Conservation (phyloP, 192 early-diverging fungal species). For the Coemansia sp. region DNA sequence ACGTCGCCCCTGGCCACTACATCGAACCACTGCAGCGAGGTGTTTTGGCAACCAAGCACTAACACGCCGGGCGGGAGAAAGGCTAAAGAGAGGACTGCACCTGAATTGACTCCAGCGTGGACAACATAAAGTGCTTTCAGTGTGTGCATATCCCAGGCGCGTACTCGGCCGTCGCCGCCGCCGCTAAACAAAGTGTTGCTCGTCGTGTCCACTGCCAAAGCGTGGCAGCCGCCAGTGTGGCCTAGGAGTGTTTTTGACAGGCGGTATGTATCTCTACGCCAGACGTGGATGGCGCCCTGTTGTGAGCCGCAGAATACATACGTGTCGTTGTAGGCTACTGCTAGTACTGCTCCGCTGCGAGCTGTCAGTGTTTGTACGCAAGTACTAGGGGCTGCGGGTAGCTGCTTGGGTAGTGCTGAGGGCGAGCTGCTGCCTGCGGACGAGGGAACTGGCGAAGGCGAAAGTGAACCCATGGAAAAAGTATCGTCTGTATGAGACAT, state of each 20-base stretch:
- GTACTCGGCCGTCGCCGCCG: constrained; percentile 69
- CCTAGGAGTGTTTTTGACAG: constrained; percentile 36
- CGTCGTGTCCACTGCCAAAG: constrained; percentile 14
- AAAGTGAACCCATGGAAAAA: not conserved
- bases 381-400: not conserved
- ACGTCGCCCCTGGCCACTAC: constrained; percentile 19
- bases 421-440: not conserved
- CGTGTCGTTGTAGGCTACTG: constrained; percentile 58
- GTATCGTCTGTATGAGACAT: not conserved
- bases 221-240: constrained; percentile 36
- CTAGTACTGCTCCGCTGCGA: constrained; percentile 51
- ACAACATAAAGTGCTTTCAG: constrained; percentile 63
- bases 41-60: constrained; percentile 76
- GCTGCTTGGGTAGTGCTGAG: too few species aligned
- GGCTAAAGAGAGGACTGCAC: constrained; percentile 67
- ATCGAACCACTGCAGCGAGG: constrained; percentile 65
- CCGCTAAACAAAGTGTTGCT: constrained; percentile 27
- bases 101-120: constrained; percentile 68
- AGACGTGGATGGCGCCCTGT: constrained; percentile 62
- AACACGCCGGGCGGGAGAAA: constrained; percentile 57
- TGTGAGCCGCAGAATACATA: constrained; percentile 72
- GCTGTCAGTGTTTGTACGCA: constrained; percentile 9
- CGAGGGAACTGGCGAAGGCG: not conserved
- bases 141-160: constrained; percentile 66
- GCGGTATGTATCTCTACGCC: constrained; percentile 59